These are phyloP conservation scores for Suillus plorans DNA, from an alignment of 768 basidiomycete genomes.

Conservation along the genomic window DNA sequence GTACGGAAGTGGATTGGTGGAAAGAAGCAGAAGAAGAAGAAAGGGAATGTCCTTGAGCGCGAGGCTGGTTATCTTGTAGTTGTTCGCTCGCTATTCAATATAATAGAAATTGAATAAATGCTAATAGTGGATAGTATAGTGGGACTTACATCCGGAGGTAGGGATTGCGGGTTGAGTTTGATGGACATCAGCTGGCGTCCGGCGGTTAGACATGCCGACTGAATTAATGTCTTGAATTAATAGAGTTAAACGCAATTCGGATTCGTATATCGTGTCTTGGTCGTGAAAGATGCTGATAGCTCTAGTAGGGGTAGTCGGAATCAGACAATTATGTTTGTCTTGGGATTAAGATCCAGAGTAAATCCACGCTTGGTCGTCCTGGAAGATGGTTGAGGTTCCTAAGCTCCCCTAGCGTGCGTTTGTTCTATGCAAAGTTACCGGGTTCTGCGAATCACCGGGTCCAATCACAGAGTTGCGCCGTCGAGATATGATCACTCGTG, in stretches of 20 bases:
- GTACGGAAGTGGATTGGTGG: neutral
- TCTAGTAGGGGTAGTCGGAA: neutral
- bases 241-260: neutral
- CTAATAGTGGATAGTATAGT: neutral
- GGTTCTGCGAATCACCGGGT: neutral
- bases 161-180: conserved; percentile 11
- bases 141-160: conserved; percentile 27
- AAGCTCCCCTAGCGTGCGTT: neutral
- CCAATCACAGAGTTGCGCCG: too few species aligned
- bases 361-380: neutral
- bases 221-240: neutral
- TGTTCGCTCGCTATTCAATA: conserved; percentile 4
- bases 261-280: neutral
- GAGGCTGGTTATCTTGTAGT: conserved; percentile 1
- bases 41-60: neutral
- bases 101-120: neutral
- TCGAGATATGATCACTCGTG: too few species aligned
- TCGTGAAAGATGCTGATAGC: neutral
- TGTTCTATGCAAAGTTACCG: neutral
- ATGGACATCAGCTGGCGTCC: conserved; percentile 17
- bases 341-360: conserved; percentile 6
- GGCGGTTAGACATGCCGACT: conserved; percentile 22
- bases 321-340: neutral
- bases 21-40: conserved; percentile 4
- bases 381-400: neutral